Percentiles rank a stretch among this genome's conserved stretches.
Evolutionary conservation across 129 eudicot genomes (phyloP).

Genomic region (Lactuca sativa): DNA sequence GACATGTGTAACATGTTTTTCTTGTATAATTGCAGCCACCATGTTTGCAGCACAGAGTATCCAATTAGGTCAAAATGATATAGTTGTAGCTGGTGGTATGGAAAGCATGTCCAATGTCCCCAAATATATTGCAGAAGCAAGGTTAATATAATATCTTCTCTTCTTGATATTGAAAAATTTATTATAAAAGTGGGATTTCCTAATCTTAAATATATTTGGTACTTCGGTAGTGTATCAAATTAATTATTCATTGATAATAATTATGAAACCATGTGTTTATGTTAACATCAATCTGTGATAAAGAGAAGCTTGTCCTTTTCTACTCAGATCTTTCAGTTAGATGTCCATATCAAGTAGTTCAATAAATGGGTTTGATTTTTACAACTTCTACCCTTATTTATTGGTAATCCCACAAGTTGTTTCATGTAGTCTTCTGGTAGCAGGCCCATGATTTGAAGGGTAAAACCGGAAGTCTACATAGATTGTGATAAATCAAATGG

Average conservation of each 20-base stretch:
- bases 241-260: not conserved
- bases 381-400: not conserved
- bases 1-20: constrained; percentile 13
- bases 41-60: constrained; percentile 98
- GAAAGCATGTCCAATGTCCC: constrained; percentile 99
- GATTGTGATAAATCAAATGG: not conserved
- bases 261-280: constrained; percentile 14
- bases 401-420: constrained; percentile 11
- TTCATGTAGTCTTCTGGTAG: constrained; percentile 1
- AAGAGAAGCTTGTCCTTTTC: not conserved
- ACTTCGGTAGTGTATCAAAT: too few species aligned
- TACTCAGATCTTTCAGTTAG: not conserved
- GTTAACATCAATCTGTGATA: constrained; percentile 5
- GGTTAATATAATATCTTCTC: constrained; percentile 40
- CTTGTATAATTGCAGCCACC: constrained; percentile 63
- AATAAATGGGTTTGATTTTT: not conserved
- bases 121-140: constrained; percentile 85
- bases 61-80: constrained; percentile 84
- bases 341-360: constrained; percentile 7
- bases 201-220: too few species aligned
- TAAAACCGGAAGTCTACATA: constrained; percentile 7
- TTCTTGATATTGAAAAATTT: not conserved
- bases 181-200: too few species aligned
- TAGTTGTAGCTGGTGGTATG: constrained; percentile 99
- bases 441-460: not conserved